Percentiles rank a stretch among this genome's conserved stretches.
phyloP scores from a whole-genome alignment of 2,329 filamentous ascomycete genomes.

The Blastomyces silverae region DNA sequence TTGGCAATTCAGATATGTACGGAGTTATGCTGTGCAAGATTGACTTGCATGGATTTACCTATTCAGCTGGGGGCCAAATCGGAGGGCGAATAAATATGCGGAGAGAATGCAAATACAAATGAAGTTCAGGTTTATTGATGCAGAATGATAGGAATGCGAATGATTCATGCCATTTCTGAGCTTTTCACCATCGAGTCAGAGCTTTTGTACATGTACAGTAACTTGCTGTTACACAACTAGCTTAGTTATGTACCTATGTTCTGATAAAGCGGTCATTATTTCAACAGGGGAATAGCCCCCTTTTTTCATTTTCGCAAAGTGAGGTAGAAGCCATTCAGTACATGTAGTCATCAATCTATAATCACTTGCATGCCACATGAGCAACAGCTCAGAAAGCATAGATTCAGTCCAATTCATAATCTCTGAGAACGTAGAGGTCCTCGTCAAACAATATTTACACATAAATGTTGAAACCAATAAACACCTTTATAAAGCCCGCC shows the following conservation, averaged over 20 bases:
- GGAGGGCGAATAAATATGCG: background rate
- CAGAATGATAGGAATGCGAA: background rate
- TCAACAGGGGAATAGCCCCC: background rate
- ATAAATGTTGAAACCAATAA: background rate
- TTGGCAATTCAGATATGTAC: background rate
- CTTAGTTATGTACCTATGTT: background rate
- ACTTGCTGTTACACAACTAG: background rate
- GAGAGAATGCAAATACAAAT: background rate
- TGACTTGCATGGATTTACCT: background rate
- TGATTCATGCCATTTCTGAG: background rate
- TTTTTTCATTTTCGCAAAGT: background rate
- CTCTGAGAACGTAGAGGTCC: background rate
- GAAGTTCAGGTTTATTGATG: background rate
- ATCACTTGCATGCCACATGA: background rate
- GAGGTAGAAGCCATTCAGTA: background rate
- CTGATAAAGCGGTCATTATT: background rate
- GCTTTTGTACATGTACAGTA: no score
- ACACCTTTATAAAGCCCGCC: background rate
- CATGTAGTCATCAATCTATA: background rate
- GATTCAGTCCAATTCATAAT: conserved; percentile 1
- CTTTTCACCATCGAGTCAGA: background rate
- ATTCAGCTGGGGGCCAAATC: background rate
- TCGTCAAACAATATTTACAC: background rate
- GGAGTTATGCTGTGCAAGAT: background rate
- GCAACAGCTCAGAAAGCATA: background rate